These are phyloP conservation scores for Chrysoporthe deuterocubensis DNA, from an alignment of 2,329 filamentous ascomycete species.

Conservation along the genomic window DNA sequence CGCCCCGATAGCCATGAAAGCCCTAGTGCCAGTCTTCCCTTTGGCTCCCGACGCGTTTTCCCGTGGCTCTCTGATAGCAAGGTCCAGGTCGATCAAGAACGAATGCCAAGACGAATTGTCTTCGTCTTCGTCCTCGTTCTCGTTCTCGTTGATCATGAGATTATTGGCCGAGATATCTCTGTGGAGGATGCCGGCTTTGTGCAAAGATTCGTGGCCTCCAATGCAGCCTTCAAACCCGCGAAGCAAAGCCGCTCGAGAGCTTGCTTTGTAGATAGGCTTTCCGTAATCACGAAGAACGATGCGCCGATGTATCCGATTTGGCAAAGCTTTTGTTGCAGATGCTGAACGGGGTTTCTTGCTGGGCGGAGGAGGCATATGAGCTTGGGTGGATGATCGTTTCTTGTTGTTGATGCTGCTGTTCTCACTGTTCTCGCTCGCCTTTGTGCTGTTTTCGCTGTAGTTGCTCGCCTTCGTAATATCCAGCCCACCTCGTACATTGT, in stretches of 20 bases:
- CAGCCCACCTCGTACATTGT: slow-evolving; percentile 39
- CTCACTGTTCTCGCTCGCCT: too few relatives aligned
- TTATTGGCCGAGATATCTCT: too few relatives aligned
- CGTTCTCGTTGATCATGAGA: too few relatives aligned
- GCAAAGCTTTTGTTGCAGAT: neutral
- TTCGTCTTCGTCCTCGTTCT: too few relatives aligned
- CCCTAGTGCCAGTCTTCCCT: slow-evolving; percentile 49
- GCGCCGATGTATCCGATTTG: slow-evolving; percentile 2
- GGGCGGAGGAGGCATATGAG: slow-evolving; percentile 14
- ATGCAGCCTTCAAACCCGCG: too few relatives aligned
- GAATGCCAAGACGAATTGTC: too few relatives aligned
- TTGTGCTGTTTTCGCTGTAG: slow-evolving; percentile 30
- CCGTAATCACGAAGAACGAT: slow-evolving; percentile 36
- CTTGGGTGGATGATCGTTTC: too few relatives aligned
- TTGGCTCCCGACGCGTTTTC: slow-evolving; percentile 42
- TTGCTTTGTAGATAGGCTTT: slow-evolving; percentile 41
- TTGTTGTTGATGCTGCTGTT: too few relatives aligned
- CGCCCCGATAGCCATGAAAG: slow-evolving; percentile 51
- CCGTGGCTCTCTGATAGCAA: slow-evolving; percentile 23
- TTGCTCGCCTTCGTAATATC: slow-evolving; percentile 41
- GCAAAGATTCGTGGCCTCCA: too few relatives aligned
- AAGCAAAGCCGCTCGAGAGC: slow-evolving; percentile 37
- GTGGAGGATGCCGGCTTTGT: too few relatives aligned
- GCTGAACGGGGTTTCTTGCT: too few relatives aligned
- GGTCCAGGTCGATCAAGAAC: too few relatives aligned